Evolutionary conservation across 768 basidiomycete species (phyloP), one percentile per base, ranked within the genome.

Genomic region (Amanita pseudoporphyria): DNA sequence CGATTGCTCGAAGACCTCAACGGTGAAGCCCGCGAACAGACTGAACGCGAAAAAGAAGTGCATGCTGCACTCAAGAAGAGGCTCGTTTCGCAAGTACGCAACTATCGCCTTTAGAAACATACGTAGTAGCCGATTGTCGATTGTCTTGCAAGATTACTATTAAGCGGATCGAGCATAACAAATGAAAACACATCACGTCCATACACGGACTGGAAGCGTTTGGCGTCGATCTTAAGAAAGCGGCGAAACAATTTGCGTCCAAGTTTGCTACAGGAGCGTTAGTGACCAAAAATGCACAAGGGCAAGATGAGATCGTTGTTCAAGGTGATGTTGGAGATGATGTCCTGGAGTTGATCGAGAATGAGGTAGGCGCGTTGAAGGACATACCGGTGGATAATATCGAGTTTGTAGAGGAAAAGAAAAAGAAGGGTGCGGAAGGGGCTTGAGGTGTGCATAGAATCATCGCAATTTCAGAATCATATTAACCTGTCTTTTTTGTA

Each of bases 291-390:
- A 96, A 92, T 53, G 69, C 79, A 1, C 86, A 89, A 59, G 94
- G 94, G 1, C 75, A 76, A 55, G 96, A 98, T 44, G 94, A 98
- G 70, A 91, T 99, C 57, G 87, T 96, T 21, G 87, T 99, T 14
- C 94, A 97, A 60, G 96, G 96, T 12, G 96, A 99, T 64, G 95
- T 97, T 2, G 77, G 82, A 41, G 85, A 84, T 45, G 94, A 97
- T n/a, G n/a, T n/a, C n/a, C n/a, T n/a, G n/a, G n/a, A n/a, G n/a
- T n/a, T n/a, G n/a, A n/a, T n/a, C n/a, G n/a, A n/a, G n/a, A n/a
- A n/a, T n/a, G n/a, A n/a, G n/a, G n/a, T n/a, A n/a, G 82, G 81
- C 6, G 61, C 82, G 33, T 62, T 86, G 52, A 84, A 84, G 61
- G 82, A 78, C 30, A 77, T 90, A 24, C 79, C 82, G 6, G 69